phyloP scores from a whole-genome alignment of 2,329 filamentous ascomycete species.

The Venturia pyrina region DNA sequence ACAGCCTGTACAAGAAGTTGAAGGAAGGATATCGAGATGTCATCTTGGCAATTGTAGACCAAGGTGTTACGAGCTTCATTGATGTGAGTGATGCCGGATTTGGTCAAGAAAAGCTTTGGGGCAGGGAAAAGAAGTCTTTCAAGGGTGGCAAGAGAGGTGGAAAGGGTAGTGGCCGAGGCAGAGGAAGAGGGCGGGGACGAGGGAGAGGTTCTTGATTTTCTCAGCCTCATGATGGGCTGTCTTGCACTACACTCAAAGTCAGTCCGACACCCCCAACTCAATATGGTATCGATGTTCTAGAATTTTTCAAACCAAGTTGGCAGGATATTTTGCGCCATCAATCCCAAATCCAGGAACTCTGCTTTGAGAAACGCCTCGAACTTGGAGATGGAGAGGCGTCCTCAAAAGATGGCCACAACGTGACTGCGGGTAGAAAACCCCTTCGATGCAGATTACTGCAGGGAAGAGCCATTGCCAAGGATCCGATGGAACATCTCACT shows the following conservation, averaged over 20 bases:
- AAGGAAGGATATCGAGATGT: slow-evolving; percentile 80
- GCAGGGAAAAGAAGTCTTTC: slow-evolving; percentile 1
- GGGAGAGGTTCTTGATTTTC: slow-evolving; percentile 4
- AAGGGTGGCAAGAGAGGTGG: slow-evolving; percentile 11
- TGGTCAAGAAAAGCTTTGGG: slow-evolving; percentile 53
- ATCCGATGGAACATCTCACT: too few species aligned
- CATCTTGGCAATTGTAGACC: slow-evolving; percentile 78
- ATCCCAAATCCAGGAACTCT: too few species aligned
- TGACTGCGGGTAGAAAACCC: too few species aligned
- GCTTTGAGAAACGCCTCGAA: too few species aligned
- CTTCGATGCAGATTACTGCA: too few species aligned
- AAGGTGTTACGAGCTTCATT: slow-evolving; percentile 82
- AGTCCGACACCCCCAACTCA: neutral
- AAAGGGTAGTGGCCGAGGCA: neutral
- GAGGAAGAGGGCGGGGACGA: slow-evolving; percentile 10
- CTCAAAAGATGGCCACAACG: too few species aligned
- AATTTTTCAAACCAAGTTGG: neutral
- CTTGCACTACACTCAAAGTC: too few species aligned
- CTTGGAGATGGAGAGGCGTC: too few species aligned
- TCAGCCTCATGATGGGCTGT: neutral
- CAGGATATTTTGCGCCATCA: too few species aligned
- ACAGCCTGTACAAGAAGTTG: slow-evolving; percentile 56
- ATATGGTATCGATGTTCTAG: neutral
- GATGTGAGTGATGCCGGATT: slow-evolving; percentile 73
- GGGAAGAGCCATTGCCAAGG: too few species aligned